Conservation (phyloP, 2,329 filamentous ascomycete species). For the Aspergillus fijiensis region DNA sequence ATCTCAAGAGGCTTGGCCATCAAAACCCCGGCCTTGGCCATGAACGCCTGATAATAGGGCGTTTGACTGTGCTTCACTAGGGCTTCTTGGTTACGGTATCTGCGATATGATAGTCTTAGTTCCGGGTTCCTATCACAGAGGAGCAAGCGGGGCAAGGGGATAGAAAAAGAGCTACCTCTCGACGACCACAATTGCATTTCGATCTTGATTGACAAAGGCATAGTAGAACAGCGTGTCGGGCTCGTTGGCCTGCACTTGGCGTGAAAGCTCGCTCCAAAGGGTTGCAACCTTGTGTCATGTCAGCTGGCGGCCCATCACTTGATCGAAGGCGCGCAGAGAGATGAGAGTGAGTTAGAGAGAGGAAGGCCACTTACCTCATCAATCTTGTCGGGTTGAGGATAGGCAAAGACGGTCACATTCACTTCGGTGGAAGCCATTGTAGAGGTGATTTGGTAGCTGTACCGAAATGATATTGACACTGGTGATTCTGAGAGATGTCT, state of each 20-base stretch:
- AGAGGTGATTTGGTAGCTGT: neutral
- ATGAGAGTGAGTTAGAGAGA: neutral
- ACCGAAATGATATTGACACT: too few relatives aligned
- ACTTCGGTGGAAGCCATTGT: neutral
- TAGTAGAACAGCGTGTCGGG: slow-evolving; percentile 35
- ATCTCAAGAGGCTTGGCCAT: slow-evolving; percentile 1
- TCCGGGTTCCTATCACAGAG: neutral
- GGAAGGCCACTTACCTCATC: slow-evolving; percentile 26
- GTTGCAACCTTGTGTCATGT: slow-evolving; percentile 23
- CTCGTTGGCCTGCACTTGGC: slow-evolving; percentile 34
- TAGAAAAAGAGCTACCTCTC: slow-evolving; percentile 26
- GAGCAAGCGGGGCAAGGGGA: neutral
- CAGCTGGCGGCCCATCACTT: neutral
- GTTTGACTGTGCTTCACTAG: neutral
- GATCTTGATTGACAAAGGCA: slow-evolving; percentile 25
- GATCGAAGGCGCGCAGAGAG: too few relatives aligned
- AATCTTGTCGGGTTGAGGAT: slow-evolving; percentile 32
- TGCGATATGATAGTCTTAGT: neutral
- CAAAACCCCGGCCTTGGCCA: neutral
- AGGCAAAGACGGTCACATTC: neutral
- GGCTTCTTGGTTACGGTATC: neutral
- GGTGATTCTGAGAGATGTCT: too few relatives aligned
- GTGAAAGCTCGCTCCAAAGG: slow-evolving; percentile 25
- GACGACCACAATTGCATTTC: slow-evolving; percentile 35
- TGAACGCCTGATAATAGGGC: neutral